phyloP scores from a whole-genome alignment of 495 filamentous ascomycete genomes.

The Hypoxylon fuscum region DNA sequence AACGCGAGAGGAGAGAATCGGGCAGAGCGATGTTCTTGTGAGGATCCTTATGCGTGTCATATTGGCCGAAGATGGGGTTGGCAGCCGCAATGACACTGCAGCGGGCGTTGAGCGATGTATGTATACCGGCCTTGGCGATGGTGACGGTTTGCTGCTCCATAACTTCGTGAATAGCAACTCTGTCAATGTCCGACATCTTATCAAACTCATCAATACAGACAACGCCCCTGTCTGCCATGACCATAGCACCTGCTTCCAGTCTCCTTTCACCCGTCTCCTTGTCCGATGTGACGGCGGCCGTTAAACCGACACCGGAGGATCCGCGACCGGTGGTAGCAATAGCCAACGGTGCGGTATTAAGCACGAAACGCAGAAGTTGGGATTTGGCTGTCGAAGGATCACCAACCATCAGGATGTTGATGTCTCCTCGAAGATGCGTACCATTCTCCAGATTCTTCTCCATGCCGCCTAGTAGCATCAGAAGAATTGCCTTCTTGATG shows the following conservation, averaged over 20 bases:
- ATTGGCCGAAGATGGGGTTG: conserved; percentile 98
- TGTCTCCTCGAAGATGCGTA: conserved; percentile 96
- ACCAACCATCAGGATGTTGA: conserved; percentile 99
- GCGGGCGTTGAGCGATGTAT: conserved; percentile 95
- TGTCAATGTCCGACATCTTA: conserved; percentile 99
- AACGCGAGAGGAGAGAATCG: conserved; percentile 97
- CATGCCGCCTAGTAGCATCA: conserved; percentile 97
- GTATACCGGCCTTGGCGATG: conserved; percentile 98
- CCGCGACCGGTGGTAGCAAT: conserved; percentile 98
- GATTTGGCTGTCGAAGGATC: conserved; percentile 99
- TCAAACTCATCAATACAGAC: conserved; percentile 99
- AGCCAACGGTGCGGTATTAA: conserved; percentile 95
- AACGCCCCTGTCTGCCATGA: conserved; percentile 94
- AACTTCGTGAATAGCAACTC: conserved; percentile 99
- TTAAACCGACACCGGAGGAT: conserved; percentile 97
- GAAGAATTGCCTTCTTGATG: conserved; percentile 96
- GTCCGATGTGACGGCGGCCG: conserved; percentile 93
- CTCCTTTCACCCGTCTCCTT: conserved; percentile 97
- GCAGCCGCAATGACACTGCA: conserved; percentile 97
- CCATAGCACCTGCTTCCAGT: conserved; percentile 98
- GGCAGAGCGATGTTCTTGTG: conserved; percentile 98
- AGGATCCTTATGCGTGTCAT: conserved; percentile 97
- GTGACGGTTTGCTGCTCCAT: conserved; percentile 99
- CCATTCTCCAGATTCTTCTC: conserved; percentile 99
- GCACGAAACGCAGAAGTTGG: conserved; percentile 94